Percentiles rank a stretch among this genome's conserved stretches.
phyloP scores from a whole-genome alignment of 2,329 filamentous ascomycete genomes.

The Waltergamsia citrina region DNA sequence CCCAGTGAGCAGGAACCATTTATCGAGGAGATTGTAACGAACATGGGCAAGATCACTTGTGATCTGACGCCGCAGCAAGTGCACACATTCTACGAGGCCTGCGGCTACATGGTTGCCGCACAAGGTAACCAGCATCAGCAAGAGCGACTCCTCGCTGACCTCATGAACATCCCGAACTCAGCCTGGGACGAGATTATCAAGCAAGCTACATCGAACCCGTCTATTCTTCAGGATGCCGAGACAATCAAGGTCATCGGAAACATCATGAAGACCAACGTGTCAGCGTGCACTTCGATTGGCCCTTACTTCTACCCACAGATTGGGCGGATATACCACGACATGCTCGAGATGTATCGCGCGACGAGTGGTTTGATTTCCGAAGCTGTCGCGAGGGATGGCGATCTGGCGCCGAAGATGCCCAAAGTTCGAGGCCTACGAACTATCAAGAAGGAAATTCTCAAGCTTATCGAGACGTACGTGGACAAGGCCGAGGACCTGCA shows the following conservation, averaged over 20 bases:
- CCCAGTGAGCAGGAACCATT: slow-evolving; percentile 92
- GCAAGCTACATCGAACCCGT: slow-evolving; percentile 74
- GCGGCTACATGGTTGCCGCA: slow-evolving; percentile 97
- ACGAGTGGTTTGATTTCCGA: slow-evolving; percentile 96
- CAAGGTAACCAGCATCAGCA: slow-evolving; percentile 93
- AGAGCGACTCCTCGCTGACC: slow-evolving; percentile 78
- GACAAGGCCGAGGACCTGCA: slow-evolving; percentile 96
- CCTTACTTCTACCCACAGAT: slow-evolving; percentile 98
- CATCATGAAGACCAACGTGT: slow-evolving; percentile 99
- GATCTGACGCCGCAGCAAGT: slow-evolving; percentile 95
- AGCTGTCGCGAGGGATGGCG: slow-evolving; percentile 76
- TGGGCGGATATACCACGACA: slow-evolving; percentile 93
- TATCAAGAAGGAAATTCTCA: slow-evolving; percentile 98
- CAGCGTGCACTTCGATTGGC: slow-evolving; percentile 94
- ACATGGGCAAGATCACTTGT: slow-evolving; percentile 89
- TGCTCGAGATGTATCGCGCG: slow-evolving; percentile 98
- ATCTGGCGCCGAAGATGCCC: slow-evolving; percentile 94
- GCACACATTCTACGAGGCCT: slow-evolving; percentile 98
- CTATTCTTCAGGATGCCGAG: slow-evolving; percentile 81
- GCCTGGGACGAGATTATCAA: slow-evolving; percentile 96
- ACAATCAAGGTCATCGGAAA: slow-evolving; percentile 99
- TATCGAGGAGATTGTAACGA: slow-evolving; percentile 96
- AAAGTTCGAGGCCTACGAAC: slow-evolving; percentile 91
- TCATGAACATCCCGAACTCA: slow-evolving; percentile 88
- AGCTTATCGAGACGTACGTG: slow-evolving; percentile 95